Conservation (phyloP, 495 filamentous ascomycete genomes). For the Gamarada debralockiae region DNA sequence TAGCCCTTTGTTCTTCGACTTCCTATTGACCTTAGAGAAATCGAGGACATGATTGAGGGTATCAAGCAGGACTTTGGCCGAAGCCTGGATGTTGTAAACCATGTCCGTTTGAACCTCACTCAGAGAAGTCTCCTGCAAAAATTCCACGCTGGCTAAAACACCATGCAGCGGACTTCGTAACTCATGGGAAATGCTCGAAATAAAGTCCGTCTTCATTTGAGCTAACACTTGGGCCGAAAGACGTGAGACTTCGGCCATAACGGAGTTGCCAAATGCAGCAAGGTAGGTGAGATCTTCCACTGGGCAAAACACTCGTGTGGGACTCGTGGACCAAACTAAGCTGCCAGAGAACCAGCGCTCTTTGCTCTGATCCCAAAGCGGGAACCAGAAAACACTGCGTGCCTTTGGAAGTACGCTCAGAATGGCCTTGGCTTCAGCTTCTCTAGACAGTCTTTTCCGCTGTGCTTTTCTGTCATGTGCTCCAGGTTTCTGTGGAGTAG, state of each 20-base stretch:
- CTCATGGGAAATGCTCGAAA: constrained; percentile 74
- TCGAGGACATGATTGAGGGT: constrained; percentile 74
- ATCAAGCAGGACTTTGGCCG: constrained; percentile 71
- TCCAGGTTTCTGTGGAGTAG: neutral
- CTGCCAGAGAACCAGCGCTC: constrained; percentile 67
- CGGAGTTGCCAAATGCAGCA: constrained; percentile 49
- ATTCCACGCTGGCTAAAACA: constrained; percentile 60
- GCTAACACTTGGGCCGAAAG: constrained; percentile 38
- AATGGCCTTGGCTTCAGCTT: constrained; percentile 22
- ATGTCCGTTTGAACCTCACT: constrained; percentile 49
- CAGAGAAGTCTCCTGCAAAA: constrained; percentile 56
- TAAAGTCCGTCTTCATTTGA: constrained; percentile 62
- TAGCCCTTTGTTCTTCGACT: constrained; percentile 15
- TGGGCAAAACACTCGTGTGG: constrained; percentile 34
- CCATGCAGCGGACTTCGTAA: constrained; percentile 67
- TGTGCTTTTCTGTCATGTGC: constrained; percentile 14
- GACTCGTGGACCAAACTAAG: constrained; percentile 56
- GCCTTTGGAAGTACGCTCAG: constrained; percentile 42
- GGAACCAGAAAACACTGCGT: constrained; percentile 52
- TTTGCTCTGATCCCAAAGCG: constrained; percentile 66
- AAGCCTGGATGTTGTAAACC: constrained; percentile 69
- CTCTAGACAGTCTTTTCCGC: constrained; percentile 18
- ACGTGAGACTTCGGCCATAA: constrained; percentile 52
- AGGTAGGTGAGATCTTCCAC: constrained; percentile 52
- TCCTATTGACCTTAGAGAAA: constrained; percentile 56